Base-by-base conservation (phyloP, 192 early-diverging fungal species). In the Podochytrium sp. region DNA sequence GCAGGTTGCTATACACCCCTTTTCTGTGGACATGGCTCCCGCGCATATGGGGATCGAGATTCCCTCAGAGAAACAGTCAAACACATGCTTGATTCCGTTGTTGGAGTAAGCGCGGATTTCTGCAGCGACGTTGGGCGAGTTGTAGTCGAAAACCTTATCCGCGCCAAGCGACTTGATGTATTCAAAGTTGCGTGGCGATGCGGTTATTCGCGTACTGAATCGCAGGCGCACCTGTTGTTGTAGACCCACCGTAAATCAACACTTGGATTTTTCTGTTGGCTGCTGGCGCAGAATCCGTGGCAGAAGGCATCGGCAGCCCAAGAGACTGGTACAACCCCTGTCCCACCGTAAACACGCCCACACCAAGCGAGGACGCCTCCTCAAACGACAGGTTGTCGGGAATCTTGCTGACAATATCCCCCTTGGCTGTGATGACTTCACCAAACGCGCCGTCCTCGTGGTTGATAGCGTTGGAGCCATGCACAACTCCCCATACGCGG, bases 121-220 rank as follows among this genome's bases (percentile, higher is more conserved):
- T 2, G 32, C 34, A 23, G 33, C 38, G 29, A 75, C 71, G 14
- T 62, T 61, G 10, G 76, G 57, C 33, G 74, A 73, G 62, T 57
- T 67, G 41, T 78, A 78, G 65, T 78, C 77, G 56, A 78, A 77
- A 16, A 63, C 51, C 16, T 23, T 29, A 23, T 75, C 71, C n/a
- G 77, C 77, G 43, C 77, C 77, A 27, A 73, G 68, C 12, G 27
- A 42, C 23, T 38, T 41, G 14, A 78, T 29, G 29, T 52, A 61
- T 41, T 70, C 73, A 40, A 58, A 55, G 50, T 60, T 75, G 30
- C 49, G 12, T 16, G 74, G 62, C 12, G 77, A 78, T 5, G 63
- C 34, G 27, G 73, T 77, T 18, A 73, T 76, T 78, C 3, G 65
- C 77, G 18, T 74, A 65, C 73, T 83, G 81, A 16, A 83, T 72